These are phyloP conservation scores for Simmondsia chinensis DNA, from an alignment of 148 eudicot species.

Conservation along the genomic window DNA sequence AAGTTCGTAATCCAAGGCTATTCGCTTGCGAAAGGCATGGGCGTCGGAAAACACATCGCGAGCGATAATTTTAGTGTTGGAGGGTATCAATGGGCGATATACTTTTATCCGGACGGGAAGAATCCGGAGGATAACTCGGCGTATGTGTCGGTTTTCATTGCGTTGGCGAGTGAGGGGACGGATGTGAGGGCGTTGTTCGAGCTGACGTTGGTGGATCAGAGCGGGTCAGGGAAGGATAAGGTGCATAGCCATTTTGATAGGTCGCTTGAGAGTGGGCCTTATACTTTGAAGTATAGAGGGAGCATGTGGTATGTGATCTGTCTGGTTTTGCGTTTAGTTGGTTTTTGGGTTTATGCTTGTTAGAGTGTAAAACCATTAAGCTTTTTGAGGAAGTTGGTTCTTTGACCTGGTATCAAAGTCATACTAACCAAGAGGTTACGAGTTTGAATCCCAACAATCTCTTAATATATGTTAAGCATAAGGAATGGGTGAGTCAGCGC, in stretches of 20 bases:
- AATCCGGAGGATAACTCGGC: conserved; percentile 39
- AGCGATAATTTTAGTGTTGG: conserved; percentile 39
- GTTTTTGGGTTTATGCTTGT: neutral
- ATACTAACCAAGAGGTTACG: too few species aligned
- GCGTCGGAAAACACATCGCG: conserved; percentile 39
- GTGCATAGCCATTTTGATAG: conserved; percentile 44
- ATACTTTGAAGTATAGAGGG: conserved; percentile 36
- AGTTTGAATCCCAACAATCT: too few species aligned
- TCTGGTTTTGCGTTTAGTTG: neutral
- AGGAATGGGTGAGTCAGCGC: too few species aligned
- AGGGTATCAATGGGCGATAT: conserved; percentile 43
- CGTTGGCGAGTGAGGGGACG: conserved; percentile 36
- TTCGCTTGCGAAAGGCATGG: conserved; percentile 40
- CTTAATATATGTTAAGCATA: too few species aligned
- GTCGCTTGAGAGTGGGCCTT: conserved; percentile 35
- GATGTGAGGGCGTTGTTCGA: conserved; percentile 42
- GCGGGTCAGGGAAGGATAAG: conserved; percentile 34
- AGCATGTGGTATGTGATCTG: conserved; percentile 34
- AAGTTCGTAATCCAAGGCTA: conserved; percentile 34
- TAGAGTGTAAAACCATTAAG: too few species aligned
- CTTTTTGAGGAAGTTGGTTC: too few species aligned
- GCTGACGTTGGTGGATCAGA: conserved; percentile 33
- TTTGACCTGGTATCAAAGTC: too few species aligned
- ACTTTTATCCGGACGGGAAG: conserved; percentile 44
- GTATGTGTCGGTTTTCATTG: conserved; percentile 42